These are phyloP conservation scores for Termitomyces sp. DNA, from an alignment of 768 basidiomycete genomes.

Conservation along the genomic window DNA sequence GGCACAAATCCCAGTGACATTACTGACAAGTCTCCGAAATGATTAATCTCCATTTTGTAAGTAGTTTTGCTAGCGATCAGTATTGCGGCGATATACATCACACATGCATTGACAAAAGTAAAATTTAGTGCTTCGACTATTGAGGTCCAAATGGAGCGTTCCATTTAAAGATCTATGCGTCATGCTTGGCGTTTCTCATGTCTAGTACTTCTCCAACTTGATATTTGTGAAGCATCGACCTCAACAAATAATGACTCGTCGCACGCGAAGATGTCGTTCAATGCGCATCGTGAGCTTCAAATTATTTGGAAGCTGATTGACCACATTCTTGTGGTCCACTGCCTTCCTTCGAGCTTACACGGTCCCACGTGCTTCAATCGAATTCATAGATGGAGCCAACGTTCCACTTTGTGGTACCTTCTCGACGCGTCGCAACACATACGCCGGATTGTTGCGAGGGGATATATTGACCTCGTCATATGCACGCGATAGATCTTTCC, in stretches of 20 bases:
- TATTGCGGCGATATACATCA: neutral
- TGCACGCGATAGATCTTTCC: neutral
- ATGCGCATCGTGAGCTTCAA: neutral
- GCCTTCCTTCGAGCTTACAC: neutral
- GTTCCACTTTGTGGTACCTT: neutral
- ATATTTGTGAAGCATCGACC: neutral
- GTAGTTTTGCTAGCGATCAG: neutral
- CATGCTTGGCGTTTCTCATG: neutral
- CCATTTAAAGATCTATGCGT: neutral
- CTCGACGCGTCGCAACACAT: neutral
- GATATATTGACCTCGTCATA: constrained; percentile 1
- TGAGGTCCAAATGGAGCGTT: neutral
- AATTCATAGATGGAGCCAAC: neutral
- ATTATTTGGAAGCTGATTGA: neutral
- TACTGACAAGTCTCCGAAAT: constrained; percentile 15
- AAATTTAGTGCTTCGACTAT: neutral
- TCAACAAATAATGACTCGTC: neutral
- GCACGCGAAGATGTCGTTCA: no score
- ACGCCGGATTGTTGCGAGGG: neutral
- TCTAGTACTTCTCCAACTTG: neutral
- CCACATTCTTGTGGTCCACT: neutral
- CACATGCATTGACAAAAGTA: neutral
- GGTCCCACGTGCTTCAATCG: neutral
- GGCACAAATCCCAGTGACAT: constrained; percentile 10
- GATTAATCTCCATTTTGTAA: neutral